A percentile compares a stretch with the other conserved stretches of the same genome.
These are phyloP conservation scores for Silybum marianum DNA, from an alignment of 129 eudicot genomes.

Conservation along the genomic window DNA sequence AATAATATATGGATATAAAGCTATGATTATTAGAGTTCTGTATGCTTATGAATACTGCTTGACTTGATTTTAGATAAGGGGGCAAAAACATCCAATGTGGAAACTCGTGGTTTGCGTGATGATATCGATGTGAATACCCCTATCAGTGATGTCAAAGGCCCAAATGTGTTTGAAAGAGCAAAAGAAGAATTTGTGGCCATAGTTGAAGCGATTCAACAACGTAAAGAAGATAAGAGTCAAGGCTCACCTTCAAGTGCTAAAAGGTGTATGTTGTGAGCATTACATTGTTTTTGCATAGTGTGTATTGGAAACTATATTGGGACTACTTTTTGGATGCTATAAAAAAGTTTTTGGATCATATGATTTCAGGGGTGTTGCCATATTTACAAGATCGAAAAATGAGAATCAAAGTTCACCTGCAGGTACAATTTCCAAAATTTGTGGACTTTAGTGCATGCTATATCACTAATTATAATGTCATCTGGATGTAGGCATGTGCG, in stretches of 20 bases:
- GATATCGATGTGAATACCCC: constrained; percentile 62
- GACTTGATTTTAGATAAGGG: constrained; percentile 36
- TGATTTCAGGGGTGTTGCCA: constrained; percentile 41
- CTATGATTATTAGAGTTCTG: background rate
- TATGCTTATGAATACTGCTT: constrained; percentile 19
- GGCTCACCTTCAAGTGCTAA: constrained; percentile 29
- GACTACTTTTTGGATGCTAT: background rate
- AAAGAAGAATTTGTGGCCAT: constrained; percentile 86
- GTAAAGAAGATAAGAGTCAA: constrained; percentile 36
- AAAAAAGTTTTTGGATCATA: background rate
- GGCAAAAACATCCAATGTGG: constrained; percentile 42
- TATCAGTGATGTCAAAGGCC: constrained; percentile 61
- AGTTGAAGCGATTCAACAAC: constrained; percentile 50
- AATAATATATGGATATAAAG: background rate
- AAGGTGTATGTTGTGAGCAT: constrained; percentile 21
- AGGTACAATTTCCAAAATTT: constrained; percentile 24
- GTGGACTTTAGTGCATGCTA: background rate
- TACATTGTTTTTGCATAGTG: background rate
- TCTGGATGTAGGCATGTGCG: background rate
- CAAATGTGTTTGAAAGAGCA: constrained; percentile 70
- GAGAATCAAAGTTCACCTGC: constrained; percentile 37
- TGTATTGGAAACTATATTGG: background rate
- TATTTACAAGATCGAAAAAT: constrained; percentile 22
- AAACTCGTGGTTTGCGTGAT: constrained; percentile 63
- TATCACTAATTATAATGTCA: background rate